Evolutionary conservation across 805 yeast species (phyloP).

Genomic region (Wickerhamiella brachini): DNA sequence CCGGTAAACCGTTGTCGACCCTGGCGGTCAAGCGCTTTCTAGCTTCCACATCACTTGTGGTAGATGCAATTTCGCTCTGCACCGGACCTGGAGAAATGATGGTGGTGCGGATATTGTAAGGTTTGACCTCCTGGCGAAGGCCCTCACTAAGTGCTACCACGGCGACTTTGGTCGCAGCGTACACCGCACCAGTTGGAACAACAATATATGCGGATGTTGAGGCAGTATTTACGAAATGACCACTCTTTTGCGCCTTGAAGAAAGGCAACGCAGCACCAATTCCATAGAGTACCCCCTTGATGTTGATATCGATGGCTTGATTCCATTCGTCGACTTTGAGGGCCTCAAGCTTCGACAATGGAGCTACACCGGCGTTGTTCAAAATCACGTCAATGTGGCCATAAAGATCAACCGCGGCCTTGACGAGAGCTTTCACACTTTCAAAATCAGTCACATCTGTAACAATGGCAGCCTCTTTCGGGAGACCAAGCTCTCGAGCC

Average conservation of each 20-base stretch:
- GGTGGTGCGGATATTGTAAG: constrained; percentile 51
- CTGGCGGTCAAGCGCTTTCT: not conserved
- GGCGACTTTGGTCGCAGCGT: not conserved
- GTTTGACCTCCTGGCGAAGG: constrained; percentile 55
- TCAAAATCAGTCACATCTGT: not conserved
- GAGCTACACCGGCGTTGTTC: not conserved
- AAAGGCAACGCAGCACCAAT: not conserved
- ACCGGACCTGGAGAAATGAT: constrained; percentile 67
- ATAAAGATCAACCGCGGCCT: not conserved
- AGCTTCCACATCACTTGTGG: not conserved
- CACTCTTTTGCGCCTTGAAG: not conserved
- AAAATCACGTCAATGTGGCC: not conserved
- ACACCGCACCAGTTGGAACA: not conserved
- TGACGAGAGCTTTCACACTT: not conserved
- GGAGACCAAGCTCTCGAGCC: not conserved
- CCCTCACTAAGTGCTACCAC: constrained; percentile 40
- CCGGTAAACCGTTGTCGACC: not conserved
- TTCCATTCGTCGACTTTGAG: not conserved
- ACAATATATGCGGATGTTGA: not conserved
- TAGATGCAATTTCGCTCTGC: constrained; percentile 46
- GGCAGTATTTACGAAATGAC: not conserved
- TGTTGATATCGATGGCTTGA: not conserved
- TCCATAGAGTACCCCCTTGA: not conserved
- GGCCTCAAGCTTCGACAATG: not conserved
- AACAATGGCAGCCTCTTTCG: not conserved